A percentile compares a stretch with the other conserved stretches of the same genome.
phyloP scores from a whole-genome alignment of 225 moss, liverwort and hornwort species.

The Physcomitrellopsis africana region DNA sequence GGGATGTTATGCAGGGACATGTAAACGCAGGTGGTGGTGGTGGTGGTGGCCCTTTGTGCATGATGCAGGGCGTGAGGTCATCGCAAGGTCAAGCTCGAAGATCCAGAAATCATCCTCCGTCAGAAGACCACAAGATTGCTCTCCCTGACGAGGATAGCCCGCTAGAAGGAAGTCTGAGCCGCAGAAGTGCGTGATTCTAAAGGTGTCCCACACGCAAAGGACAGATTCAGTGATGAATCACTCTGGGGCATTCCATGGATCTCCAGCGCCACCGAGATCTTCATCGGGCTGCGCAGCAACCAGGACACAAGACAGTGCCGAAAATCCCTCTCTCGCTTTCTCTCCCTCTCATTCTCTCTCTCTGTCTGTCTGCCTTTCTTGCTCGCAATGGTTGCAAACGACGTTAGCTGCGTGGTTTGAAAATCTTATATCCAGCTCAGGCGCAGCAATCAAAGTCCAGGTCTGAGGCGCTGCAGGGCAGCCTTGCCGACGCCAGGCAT shows the following conservation, averaged over 20 bases:
- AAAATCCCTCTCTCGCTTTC: not conserved
- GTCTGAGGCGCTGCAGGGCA: not conserved
- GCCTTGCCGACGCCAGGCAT: too few relatives aligned
- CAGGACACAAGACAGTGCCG: conserved; percentile 15
- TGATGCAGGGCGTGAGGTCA: not conserved
- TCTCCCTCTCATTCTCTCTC: too few relatives aligned
- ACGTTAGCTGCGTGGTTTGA: not conserved
- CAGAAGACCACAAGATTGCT: conserved; percentile 25
- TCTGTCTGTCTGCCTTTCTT: too few relatives aligned
- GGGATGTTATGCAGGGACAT: not conserved
- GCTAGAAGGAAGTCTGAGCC: not conserved
- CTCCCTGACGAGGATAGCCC: conserved; percentile 22
- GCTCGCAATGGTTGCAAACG: too few relatives aligned
- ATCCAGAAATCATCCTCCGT: conserved; percentile 18
- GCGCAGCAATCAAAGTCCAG: conserved; percentile 2
- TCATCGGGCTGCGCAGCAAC: conserved; percentile 1
- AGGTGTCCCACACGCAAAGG: conserved; percentile 5
- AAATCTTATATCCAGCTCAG: not conserved
- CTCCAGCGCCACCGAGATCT: conserved; percentile 24
- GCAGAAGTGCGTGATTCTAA: conserved; percentile 18
- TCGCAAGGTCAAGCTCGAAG: not conserved
- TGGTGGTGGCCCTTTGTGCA: not conserved
- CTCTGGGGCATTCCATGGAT: conserved; percentile 18
- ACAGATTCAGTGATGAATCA: conserved; percentile 19
- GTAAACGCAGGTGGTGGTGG: not conserved